These are phyloP conservation scores for Saccharomycopsis sp. DNA, from an alignment of 805 yeast genomes.

Conservation along the genomic window DNA sequence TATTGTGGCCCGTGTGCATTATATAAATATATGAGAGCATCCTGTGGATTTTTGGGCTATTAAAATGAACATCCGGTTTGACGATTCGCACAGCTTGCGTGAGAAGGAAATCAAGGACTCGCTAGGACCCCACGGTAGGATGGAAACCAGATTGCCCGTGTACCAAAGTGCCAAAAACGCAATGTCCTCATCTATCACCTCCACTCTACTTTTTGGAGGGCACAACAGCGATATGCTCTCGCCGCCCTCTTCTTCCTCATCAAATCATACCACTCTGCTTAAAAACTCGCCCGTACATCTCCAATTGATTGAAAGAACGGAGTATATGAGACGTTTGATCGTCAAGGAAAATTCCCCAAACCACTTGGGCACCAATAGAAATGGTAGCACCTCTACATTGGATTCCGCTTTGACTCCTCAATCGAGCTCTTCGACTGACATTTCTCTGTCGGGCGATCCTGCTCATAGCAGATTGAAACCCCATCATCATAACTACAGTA, in stretches of 20 bases:
- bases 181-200: not conserved
- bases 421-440: constrained; percentile 1
- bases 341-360: not conserved
- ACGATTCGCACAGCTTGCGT: not conserved
- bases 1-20: not conserved
- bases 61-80: not conserved
- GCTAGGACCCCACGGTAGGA: not conserved
- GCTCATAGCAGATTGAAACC: not conserved
- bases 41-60: not conserved
- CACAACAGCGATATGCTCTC: not conserved
- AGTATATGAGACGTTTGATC: constrained; percentile 11
- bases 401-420: not conserved
- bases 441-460: constrained; percentile 4
- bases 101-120: not conserved
- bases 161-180: not conserved
- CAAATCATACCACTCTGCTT: not conserved
- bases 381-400: not conserved
- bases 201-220: not conserved
- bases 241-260: not conserved
- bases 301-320: constrained; percentile 17
- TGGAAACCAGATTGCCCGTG: not conserved
- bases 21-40: not conserved
- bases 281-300: constrained; percentile 11
- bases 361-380: not conserved
- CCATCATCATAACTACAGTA: not conserved